A percentile compares a stretch with the other conserved stretches of the same genome.
These are phyloP conservation scores for Conringia planisiliqua DNA, from an alignment of 345 rosid species.

Conservation along the genomic window DNA sequence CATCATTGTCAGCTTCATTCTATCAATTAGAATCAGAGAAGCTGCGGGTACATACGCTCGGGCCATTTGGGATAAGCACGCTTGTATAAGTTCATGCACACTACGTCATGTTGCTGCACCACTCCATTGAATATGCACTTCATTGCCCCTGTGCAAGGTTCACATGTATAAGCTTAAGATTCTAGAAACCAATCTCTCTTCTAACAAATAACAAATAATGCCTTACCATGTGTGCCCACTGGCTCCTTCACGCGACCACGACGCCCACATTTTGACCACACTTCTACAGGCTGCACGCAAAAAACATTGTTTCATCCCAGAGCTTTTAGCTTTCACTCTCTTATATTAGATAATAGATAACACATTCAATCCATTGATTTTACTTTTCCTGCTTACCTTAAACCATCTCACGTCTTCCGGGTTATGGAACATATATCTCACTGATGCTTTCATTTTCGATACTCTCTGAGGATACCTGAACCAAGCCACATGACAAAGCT, in stretches of 20 bases:
- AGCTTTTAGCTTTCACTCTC: background rate
- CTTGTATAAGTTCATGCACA: constrained; percentile 87
- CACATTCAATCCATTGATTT: background rate
- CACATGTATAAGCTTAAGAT: background rate
- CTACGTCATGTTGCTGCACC: constrained; percentile 83
- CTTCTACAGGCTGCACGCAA: constrained; percentile 81
- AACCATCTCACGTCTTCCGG: constrained; percentile 99
- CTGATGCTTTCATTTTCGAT: constrained; percentile 77
- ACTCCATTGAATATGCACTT: constrained; percentile 82
- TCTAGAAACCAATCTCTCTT: background rate
- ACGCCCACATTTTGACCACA: constrained; percentile 74
- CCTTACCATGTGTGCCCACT: constrained; percentile 88
- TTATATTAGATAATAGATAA: background rate
- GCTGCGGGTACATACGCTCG: constrained; percentile 54
- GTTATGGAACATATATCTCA: constrained; percentile 84
- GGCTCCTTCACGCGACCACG: constrained; percentile 96
- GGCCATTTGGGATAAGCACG: constrained; percentile 95
- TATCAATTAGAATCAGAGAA: constrained; percentile 2
- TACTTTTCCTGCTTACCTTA: constrained; percentile 50
- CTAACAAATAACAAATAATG: background rate
- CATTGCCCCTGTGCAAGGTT: constrained; percentile 62
- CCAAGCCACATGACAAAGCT: constrained; percentile 1
- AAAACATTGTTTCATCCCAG: background rate
- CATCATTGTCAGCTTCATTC: background rate
- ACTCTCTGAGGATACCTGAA: constrained; percentile 94